A percentile compares a stretch with the other conserved stretches of the same genome.
Evolutionary conservation across 1,284 basidiomycete genomes (phyloP).

Genomic region (Caloboletus inedulis): DNA sequence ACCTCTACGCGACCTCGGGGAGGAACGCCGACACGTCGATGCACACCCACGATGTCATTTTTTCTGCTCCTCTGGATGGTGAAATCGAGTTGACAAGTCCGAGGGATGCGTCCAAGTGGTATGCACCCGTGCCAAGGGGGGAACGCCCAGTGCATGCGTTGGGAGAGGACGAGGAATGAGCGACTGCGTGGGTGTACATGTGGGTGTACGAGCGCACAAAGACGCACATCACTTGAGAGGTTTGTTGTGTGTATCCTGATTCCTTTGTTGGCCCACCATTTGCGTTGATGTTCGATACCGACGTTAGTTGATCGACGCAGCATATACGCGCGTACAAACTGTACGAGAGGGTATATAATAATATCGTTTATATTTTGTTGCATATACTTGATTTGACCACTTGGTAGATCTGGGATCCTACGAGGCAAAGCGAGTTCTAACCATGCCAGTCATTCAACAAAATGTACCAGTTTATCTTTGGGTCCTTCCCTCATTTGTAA

Average conservation of each 20-base stretch:
- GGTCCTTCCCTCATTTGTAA: too few relatives aligned
- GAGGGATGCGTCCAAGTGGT: conserved; percentile 37
- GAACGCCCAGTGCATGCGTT: conserved; percentile 33
- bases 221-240: not conserved
- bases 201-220: not conserved
- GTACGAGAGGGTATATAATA: not conserved
- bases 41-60: conserved; percentile 14
- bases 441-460: too few relatives aligned
- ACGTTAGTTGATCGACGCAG: not conserved
- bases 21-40: conserved; percentile 44
- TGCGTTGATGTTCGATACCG: too few relatives aligned
- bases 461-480: too few relatives aligned
- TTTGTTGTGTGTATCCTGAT: not conserved
- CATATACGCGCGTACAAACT: not conserved
- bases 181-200: not conserved
- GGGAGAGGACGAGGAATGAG: conserved; percentile 35
- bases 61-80: conserved; percentile 21
- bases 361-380: not conserved
- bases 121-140: conserved; percentile 36
- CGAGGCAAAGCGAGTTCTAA: too few relatives aligned
- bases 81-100: conserved; percentile 33
- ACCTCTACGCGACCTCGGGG: conserved; percentile 59
- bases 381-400: not conserved
- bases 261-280: not conserved
- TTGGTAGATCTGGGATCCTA: not conserved